A percentile compares a stretch with the other conserved stretches of the same genome.
phyloP scores from a whole-genome alignment of 345 rosid genomes.

The Sonneratia alba region DNA sequence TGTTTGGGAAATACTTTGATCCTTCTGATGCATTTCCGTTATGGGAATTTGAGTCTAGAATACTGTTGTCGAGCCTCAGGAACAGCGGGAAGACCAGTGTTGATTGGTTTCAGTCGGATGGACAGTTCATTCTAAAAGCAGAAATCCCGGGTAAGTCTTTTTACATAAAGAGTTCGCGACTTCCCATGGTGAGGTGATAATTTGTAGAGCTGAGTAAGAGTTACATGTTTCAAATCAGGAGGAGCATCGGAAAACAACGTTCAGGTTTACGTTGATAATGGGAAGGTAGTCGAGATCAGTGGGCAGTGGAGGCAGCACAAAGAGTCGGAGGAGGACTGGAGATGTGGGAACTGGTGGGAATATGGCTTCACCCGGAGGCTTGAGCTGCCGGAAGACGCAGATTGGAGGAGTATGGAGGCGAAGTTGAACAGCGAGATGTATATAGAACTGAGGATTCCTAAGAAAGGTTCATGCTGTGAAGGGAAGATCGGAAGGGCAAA shows the following conservation, averaged over 20 bases:
- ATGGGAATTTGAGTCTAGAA: conserved; percentile 75
- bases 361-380: conserved; percentile 69
- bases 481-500: conserved; percentile 9
- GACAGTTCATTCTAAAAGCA: conserved; percentile 61
- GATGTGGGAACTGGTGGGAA: conserved; percentile 79
- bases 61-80: conserved; percentile 42
- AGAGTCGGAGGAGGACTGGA: conserved; percentile 50
- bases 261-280: conserved; percentile 42
- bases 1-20: conserved; percentile 84
- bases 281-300: conserved; percentile 65
- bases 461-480: conserved; percentile 11
- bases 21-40: conserved; percentile 88
- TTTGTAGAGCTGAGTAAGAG: not conserved
- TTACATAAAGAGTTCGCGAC: not conserved
- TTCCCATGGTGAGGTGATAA: not conserved
- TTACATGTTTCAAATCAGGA: conserved; percentile 23
- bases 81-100: conserved; percentile 48
- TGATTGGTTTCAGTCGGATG: conserved; percentile 73
- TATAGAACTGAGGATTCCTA: conserved; percentile 63
- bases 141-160: conserved; percentile 51
- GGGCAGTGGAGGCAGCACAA: conserved; percentile 55
- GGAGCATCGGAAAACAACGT: conserved; percentile 39
- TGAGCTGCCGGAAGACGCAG: conserved; percentile 76
- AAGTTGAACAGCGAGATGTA: conserved; percentile 23
- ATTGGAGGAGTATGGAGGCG: conserved; percentile 44